Evolutionary conservation across 2,329 filamentous ascomycete species (phyloP).

Genomic region (Botrytis fabae): DNA sequence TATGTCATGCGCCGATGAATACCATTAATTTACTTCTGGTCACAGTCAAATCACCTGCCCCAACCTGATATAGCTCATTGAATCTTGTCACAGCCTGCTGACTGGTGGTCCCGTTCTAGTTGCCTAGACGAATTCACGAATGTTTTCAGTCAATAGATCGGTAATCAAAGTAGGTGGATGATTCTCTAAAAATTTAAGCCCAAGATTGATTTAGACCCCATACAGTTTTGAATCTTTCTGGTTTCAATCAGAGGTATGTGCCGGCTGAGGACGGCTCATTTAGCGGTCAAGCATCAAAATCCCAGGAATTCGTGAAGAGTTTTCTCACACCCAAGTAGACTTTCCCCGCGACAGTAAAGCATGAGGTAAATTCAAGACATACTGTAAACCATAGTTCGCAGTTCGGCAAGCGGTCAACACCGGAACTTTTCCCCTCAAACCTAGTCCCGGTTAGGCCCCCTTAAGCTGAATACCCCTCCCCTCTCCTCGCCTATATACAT

Average conservation of each 20-base stretch:
- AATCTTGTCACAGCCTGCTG: not conserved
- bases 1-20: not conserved
- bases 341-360: slow-evolving; percentile 12
- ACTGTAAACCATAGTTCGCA: not conserved
- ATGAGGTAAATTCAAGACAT: not conserved
- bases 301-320: not conserved
- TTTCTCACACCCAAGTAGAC: slow-evolving; percentile 7
- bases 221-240: not conserved
- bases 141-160: not conserved
- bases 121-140: not conserved
- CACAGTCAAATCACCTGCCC: not conserved
- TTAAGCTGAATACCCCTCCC: not conserved
- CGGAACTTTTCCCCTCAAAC: slow-evolving; percentile 8
- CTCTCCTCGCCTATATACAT: not conserved
- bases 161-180: not conserved
- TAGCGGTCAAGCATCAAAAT: slow-evolving; percentile 6
- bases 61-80: not conserved
- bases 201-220: not conserved
- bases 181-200: not conserved
- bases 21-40: not conserved
- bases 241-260: not conserved
- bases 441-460: not conserved
- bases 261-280: slow-evolving; percentile 2
- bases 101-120: not conserved
- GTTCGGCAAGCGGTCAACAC: slow-evolving; percentile 2